Evolutionary conservation across 371 early-diverging fungal genomes (phyloP).

Genomic region (Cokeromyces recurvatus): DNA sequence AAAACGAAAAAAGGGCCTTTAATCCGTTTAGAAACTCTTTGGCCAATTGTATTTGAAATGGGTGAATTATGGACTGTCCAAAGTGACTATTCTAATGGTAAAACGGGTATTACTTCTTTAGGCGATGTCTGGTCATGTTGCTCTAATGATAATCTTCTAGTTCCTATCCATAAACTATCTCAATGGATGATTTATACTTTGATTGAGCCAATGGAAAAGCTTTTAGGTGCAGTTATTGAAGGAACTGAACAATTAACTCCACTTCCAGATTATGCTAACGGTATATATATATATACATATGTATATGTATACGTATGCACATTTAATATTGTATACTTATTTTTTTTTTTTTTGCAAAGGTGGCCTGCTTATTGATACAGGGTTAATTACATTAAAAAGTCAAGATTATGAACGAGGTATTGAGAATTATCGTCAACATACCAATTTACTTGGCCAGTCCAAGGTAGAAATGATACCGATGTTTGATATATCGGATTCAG

Average conservation of each 20-base stretch:
- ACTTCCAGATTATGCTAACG: conserved; percentile 90
- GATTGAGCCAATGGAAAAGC: conserved; percentile 74
- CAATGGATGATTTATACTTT: conserved; percentile 94
- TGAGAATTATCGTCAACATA: conserved; percentile 30
- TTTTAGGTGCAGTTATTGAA: conserved; percentile 59
- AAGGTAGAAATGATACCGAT: conserved; percentile 51
- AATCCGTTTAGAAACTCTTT: conserved; percentile 66
- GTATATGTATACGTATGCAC: too few relatives aligned
- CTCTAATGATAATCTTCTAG: conserved; percentile 24
- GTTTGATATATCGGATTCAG: conserved; percentile 78
- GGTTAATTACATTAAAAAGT: conserved; percentile 34
- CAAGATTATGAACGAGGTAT: conserved; percentile 38
- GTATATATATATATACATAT: background rate
- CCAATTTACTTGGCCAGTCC: conserved; percentile 37
- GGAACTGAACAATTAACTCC: conserved; percentile 78
- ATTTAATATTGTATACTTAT: too few relatives aligned
- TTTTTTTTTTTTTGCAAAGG: conserved; percentile 14
- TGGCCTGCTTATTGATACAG: conserved; percentile 41
- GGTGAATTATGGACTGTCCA: conserved; percentile 32
- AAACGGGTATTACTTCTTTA: conserved; percentile 42
- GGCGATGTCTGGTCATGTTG: conserved; percentile 87
- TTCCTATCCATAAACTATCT: conserved; percentile 88
- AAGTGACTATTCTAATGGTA: conserved; percentile 9
- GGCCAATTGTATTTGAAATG: conserved; percentile 68
- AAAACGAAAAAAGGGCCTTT: conserved; percentile 39